phyloP scores from a whole-genome alignment of 371 early-diverging fungal species.

The Mucor ambiguus region DNA sequence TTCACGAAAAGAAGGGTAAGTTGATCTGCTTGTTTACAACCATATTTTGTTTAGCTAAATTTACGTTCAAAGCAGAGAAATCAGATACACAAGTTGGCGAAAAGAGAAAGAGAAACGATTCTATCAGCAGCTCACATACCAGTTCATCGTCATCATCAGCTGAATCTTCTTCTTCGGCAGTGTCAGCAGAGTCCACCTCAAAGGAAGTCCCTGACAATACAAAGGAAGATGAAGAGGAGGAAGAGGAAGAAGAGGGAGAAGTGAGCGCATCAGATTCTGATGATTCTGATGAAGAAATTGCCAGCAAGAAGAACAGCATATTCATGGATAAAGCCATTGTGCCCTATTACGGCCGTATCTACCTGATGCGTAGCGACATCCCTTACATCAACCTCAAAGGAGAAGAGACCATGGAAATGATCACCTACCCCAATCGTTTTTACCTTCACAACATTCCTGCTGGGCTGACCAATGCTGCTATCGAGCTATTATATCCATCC shows the following conservation, averaged over 20 bases:
- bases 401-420: constrained; percentile 34
- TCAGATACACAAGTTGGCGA: background rate
- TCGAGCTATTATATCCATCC: constrained; percentile 48
- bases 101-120: constrained; percentile 14
- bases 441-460: constrained; percentile 49
- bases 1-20: constrained; percentile 43
- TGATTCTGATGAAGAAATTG: constrained; percentile 25
- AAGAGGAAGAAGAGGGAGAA: constrained; percentile 14
- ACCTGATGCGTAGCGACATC: constrained; percentile 51
- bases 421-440: constrained; percentile 39
- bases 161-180: background rate
- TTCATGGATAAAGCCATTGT: constrained; percentile 21
- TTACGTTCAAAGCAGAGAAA: background rate
- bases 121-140: background rate
- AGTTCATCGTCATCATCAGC: background rate
- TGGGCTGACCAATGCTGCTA: constrained; percentile 33
- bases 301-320: constrained; percentile 20
- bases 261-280: constrained; percentile 7
- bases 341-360: constrained; percentile 50
- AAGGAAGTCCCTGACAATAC: background rate
- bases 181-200: background rate
- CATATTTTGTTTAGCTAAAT: background rate
- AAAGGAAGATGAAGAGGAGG: constrained; percentile 7
- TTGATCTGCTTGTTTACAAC: background rate
- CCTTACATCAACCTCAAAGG: constrained; percentile 52